These are phyloP conservation scores for Echeveria elegans DNA, from an alignment of 164 flowering plant genomes.

Conservation along the genomic window DNA sequence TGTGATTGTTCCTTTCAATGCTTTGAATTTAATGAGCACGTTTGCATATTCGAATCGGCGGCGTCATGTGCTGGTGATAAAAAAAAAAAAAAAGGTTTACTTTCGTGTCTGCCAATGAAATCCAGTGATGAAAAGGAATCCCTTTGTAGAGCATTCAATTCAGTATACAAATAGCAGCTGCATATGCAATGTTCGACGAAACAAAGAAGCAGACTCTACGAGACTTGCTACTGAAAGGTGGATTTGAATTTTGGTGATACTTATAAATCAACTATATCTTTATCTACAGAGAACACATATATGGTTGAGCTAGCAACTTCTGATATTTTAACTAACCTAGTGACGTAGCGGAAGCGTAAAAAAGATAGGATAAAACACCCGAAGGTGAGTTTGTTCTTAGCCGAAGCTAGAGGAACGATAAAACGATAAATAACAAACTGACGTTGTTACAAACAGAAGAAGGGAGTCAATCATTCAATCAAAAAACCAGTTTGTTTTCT, in stretches of 20 bases:
- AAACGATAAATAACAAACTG: no score
- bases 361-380: no score
- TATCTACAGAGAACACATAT: background rate
- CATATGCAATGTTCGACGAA: conserved; percentile 43
- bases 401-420: no score
- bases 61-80: background rate
- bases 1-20: no score
- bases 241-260: conserved; percentile 13
- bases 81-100: no score
- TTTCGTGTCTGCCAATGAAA: conserved; percentile 11
- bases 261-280: background rate
- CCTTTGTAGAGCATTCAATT: conserved; percentile 88
- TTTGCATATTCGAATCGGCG: background rate
- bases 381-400: no score
- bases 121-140: conserved; percentile 74
- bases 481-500: no score
- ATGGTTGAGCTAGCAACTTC: conserved; percentile 7
- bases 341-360: no score
- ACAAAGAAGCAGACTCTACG: conserved; percentile 43
- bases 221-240: conserved; percentile 75
- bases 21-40: no score
- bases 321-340: conserved; percentile 21
- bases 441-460: no score
- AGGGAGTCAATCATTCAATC: no score
- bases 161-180: conserved; percentile 80